Conservation (phyloP, 2,329 filamentous ascomycete genomes). For the Exophiala sp. region DNA sequence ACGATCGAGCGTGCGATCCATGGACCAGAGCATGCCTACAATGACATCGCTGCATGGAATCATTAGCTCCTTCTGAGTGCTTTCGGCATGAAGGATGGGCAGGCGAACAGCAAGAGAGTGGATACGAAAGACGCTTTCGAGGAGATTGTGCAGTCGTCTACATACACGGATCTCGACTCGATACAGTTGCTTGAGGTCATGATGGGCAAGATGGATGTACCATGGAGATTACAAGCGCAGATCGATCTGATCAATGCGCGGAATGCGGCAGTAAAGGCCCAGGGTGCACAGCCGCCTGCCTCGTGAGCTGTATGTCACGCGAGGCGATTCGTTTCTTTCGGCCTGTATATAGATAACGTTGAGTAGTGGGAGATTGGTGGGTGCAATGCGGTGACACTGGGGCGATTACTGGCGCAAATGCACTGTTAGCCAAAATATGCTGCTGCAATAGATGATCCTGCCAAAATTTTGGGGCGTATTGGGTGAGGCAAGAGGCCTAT, state of each 20-base stretch:
- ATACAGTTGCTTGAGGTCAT: neutral
- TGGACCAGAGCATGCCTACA: slow-evolving; percentile 21
- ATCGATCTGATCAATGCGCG: slow-evolving; percentile 29
- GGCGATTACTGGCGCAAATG: too few relatives aligned
- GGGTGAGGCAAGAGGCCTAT: too few relatives aligned
- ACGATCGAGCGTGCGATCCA: slow-evolving; percentile 28
- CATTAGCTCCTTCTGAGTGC: slow-evolving; percentile 24
- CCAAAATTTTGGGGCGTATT: too few relatives aligned
- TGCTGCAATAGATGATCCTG: too few relatives aligned
- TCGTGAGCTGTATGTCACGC: too few relatives aligned
- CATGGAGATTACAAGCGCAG: slow-evolving; percentile 41
- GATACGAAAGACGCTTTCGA: neutral
- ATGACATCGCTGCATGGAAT: slow-evolving; percentile 26
- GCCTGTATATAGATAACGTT: too few relatives aligned
- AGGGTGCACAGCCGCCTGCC: too few relatives aligned
- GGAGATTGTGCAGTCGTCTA: neutral
- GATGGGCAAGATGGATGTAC: slow-evolving; percentile 21
- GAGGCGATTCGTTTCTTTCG: too few relatives aligned
- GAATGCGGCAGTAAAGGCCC: too few relatives aligned
- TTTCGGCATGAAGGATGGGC: slow-evolving; percentile 30
- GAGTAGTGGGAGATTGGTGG: too few relatives aligned
- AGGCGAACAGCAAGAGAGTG: slow-evolving; percentile 27
- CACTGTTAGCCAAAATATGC: too few relatives aligned
- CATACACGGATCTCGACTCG: slow-evolving; percentile 25
- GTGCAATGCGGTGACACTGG: too few relatives aligned